Conservation (phyloP, 2,329 filamentous ascomycete species). For the Trichothecium roseum region DNA sequence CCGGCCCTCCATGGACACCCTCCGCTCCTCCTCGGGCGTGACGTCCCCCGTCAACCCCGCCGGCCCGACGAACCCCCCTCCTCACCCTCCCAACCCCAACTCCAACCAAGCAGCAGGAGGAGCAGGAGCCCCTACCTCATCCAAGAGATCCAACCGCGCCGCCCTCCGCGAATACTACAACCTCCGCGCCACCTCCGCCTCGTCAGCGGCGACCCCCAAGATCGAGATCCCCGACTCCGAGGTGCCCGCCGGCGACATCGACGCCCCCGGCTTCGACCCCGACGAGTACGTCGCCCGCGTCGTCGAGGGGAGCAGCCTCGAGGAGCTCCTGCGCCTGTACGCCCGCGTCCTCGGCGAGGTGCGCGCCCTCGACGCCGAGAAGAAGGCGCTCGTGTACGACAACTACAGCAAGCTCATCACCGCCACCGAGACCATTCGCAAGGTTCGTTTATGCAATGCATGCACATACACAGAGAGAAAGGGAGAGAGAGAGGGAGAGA, state of each 20-base stretch:
- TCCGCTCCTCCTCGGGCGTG: conserved; percentile 41
- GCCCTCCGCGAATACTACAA: conserved; percentile 95
- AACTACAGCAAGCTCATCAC: conserved; percentile 95
- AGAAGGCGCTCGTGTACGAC: conserved; percentile 94
- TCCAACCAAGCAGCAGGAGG: conserved; percentile 9
- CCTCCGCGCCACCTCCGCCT: conserved; percentile 33
- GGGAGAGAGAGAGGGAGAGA: no score
- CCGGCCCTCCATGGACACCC: conserved; percentile 61
- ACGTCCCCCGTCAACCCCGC: conserved; percentile 33
- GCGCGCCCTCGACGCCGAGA: conserved; percentile 82
- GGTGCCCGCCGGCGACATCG: conserved; percentile 60
- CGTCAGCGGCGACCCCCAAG: conserved; percentile 19
- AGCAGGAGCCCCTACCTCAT: conserved; percentile 15
- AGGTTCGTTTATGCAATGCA: conserved; percentile 29
- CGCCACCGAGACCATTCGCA: conserved; percentile 92
- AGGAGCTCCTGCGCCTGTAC: conserved; percentile 61
- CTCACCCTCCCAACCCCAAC: conserved; percentile 20
- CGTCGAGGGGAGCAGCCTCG: conserved; percentile 51
- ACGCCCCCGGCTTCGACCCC: conserved; percentile 61
- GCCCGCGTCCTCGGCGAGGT: conserved; percentile 70
- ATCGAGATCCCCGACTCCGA: conserved; percentile 40
- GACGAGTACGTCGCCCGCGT: conserved; percentile 55
- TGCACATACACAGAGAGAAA: no score
- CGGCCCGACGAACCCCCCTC: conserved; percentile 3
- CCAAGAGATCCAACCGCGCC: conserved; percentile 59